Evolutionary conservation across 495 filamentous ascomycete species (phyloP).

Genomic region (Penicillium odoratum): DNA sequence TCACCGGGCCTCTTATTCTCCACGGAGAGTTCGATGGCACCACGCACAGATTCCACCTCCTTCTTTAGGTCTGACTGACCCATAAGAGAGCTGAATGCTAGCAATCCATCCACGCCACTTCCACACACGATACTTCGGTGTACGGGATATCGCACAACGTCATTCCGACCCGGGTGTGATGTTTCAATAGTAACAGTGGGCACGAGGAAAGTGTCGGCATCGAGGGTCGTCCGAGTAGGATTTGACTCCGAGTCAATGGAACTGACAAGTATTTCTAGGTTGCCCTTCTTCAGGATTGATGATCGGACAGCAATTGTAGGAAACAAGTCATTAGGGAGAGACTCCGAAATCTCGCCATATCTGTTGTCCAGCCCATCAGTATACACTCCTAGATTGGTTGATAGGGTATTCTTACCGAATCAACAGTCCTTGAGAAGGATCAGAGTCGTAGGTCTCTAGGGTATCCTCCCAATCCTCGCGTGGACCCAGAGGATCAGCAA

Average conservation of each 20-base stretch:
- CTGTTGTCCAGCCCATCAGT: constrained; percentile 28
- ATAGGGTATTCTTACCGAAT: constrained; percentile 48
- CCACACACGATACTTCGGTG: constrained; percentile 79
- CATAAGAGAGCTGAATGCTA: constrained; percentile 50
- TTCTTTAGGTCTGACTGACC: constrained; percentile 35
- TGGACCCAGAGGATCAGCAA: constrained; percentile 73
- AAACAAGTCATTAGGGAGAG: constrained; percentile 46
- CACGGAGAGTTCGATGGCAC: constrained; percentile 54
- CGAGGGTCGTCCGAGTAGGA: constrained; percentile 49
- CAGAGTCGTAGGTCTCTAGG: constrained; percentile 49
- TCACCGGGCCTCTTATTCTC: constrained; percentile 29
- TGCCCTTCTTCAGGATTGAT: constrained; percentile 61
- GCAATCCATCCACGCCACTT: constrained; percentile 58
- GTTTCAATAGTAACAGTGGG: constrained; percentile 69
- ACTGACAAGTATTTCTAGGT: constrained; percentile 78
- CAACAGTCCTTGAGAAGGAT: constrained; percentile 53
- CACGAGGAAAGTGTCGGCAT: constrained; percentile 59
- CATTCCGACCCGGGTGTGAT: constrained; percentile 58
- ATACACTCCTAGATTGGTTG: neutral
- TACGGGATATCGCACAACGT: constrained; percentile 75
- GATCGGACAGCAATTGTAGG: constrained; percentile 66
- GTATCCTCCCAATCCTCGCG: constrained; percentile 70
- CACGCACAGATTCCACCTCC: constrained; percentile 49
- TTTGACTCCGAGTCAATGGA: constrained; percentile 46
- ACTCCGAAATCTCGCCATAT: constrained; percentile 52